Evolutionary conservation across 2,329 filamentous ascomycete species (phyloP), one percentile per base, ranked within the genome.

Genomic region (Aureobasidium sp.): DNA sequence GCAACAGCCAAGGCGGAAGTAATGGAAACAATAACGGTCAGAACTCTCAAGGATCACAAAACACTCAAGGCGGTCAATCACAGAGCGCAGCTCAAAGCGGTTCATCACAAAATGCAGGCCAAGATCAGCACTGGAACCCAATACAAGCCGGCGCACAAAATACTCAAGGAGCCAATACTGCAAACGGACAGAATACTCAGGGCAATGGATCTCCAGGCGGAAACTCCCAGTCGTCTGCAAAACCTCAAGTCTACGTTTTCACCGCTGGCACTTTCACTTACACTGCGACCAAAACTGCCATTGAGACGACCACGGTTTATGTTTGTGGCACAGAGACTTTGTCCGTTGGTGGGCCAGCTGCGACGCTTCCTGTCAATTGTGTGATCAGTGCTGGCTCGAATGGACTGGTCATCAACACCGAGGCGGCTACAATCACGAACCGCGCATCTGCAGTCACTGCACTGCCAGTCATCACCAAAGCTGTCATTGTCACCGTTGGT

Each of bases 311-410:
- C 22, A 31, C 56, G n/a, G 31, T 49, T 7, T 48, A 49, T 15
- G 31, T 59, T 3, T 59, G 55, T 12, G 57, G 36, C 22, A 42
- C 45, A 14, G n/a, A 39, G 14, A 61, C 45, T 11, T 3, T 44
- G 3, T 44, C 62, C 3, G 48, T 36, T 2, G 62, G 48, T n/a
- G 62, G 57, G 17, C 41, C 57, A 4, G 55, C 56, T 11, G 42
- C 15, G 6, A 63, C 56, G 11, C 55, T 63, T 34, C 17, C 55
- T 9, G 59, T 41, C 12, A 44, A 55, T 20, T 51, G 52, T 22
- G 47, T 61, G 0, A 44, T 63, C 8, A 59, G 55, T 34, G 55
- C 55, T 5, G 55, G 42, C 12, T 39, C 55, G n/a, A 3, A 25
- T 20, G 55, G 55, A 7, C 22, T 59, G 15, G 31, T 59, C 2